Base-by-base conservation (phyloP, 352 stramenopile genomes). In the Phytophthora kernoviae region DNA sequence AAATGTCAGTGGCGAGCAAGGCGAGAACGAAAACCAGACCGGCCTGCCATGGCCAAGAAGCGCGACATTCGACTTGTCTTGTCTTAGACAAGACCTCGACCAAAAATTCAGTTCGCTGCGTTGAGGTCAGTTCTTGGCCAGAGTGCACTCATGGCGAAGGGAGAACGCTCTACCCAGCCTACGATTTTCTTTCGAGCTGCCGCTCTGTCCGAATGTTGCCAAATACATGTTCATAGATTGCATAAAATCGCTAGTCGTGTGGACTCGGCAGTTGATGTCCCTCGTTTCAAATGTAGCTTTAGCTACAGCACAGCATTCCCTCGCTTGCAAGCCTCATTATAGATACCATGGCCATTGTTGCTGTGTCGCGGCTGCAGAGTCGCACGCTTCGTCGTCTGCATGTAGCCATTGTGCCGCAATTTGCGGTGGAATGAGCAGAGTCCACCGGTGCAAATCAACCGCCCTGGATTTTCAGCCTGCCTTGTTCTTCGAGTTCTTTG, bases 191-290 rank as follows among this genome's bases (percentile, higher is more conserved):
- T 33, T 34, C 18, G 20, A 48, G 41, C 15, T 43, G 33, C 33
- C n/a, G 37, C 37, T 43, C 37, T 43, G 37, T 21, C 37, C 37
- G 37, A 43, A 43, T 43, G 37, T 43, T 21, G 37, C 14, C 37
- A 21, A 43, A 43, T 43, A 43, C 3, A 30, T 6, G 24, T 43
- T 43, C 12, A 21, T 17, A 11, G 18, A 43, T 15, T 43, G 37
- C 37, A 50, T 37, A 50, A 33, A 37, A 43, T 69, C 61, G 36
- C 61, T 61, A 70, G 55, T 70, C 55, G 61, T 42, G 26, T 34
- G 40, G 32, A 59, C 61, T 37, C 51, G 58, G 36, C 49, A 53
- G 41, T 32, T 40, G 46, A 62, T 57, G 27, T 40, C 32, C 6
- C 24, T 30, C 24, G 24, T 48, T n/a, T n/a, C n/a, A n/a, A n/a